phyloP scores from a whole-genome alignment of 2,329 filamentous ascomycete genomes.

The Aspergillus pseudoviridinutans region DNA sequence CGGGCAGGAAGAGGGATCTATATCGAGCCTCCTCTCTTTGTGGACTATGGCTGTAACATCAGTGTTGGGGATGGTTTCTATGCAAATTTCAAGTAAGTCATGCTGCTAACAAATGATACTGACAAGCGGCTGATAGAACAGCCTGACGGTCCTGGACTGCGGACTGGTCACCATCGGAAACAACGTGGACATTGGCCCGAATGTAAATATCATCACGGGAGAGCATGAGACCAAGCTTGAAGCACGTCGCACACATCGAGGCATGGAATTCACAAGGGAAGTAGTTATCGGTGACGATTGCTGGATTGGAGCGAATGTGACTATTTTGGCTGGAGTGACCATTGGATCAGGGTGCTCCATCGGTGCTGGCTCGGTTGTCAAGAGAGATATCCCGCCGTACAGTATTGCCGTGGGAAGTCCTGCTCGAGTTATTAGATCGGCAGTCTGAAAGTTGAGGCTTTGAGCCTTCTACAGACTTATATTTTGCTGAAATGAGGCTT shows the following conservation, averaged over 20 bases:
- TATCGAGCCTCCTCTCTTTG: background rate
- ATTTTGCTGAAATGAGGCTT: background rate
- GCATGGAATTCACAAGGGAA: constrained; percentile 60
- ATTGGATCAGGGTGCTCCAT: constrained; percentile 69
- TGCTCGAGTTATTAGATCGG: constrained; percentile 24
- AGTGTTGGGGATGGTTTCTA: constrained; percentile 13
- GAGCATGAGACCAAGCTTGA: constrained; percentile 48
- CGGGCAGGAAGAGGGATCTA: background rate
- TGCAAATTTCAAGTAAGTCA: constrained; percentile 16
- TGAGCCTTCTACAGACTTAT: background rate
- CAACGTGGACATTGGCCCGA: constrained; percentile 48
- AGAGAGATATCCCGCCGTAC: constrained; percentile 33
- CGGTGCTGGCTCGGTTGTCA: constrained; percentile 77
- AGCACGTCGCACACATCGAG: constrained; percentile 22
- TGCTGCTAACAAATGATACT: constrained; percentile 23
- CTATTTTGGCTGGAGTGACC: constrained; percentile 70
- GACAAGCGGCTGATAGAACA: constrained; percentile 33
- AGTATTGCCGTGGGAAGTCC: constrained; percentile 36
- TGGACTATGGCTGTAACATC: background rate
- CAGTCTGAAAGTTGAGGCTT: background rate
- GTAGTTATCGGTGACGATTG: constrained; percentile 74
- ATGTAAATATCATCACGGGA: constrained; percentile 48
- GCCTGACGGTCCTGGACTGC: constrained; percentile 52
- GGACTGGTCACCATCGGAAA: constrained; percentile 49
- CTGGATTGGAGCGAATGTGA: constrained; percentile 69